Base-by-base conservation (phyloP, 2,329 filamentous ascomycete species). In the Aspergillus aculeatus region DNA sequence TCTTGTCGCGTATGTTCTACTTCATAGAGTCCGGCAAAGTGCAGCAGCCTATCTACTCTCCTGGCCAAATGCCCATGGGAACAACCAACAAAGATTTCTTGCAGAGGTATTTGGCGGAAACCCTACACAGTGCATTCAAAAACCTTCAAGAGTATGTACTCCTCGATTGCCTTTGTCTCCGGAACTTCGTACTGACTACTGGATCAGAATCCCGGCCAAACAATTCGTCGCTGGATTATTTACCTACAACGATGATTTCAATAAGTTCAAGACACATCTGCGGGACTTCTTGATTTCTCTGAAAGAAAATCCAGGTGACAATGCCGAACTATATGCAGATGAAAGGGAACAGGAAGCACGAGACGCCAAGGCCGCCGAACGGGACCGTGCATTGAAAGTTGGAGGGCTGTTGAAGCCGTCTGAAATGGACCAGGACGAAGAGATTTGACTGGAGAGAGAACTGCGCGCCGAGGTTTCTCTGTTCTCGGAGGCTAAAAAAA, bases 241-340 rank as follows among this genome's bases (percentile, higher is more conserved):
- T 77, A 85, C 88, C 6, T 85, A 91, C 67, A 98, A 96, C 75
- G 90, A 89, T 58, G 90, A 96, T 71, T 88, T 96, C 66, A 90
- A 91, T 73, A 92, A 92, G 75, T 99, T 99, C 88, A 96, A 96
- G 75, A 86, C 96, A 57, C 92, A 96, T 71, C 82, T 99, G 55
- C 92, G 95, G 66, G 95, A 99, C 78, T 99, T 99, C 85, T 81
- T 99, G 67, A 96, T 99, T 70, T 96, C 93, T 23, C 83, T 99
- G 68, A 96, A 97, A 80, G 96, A 99, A 78, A 99, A 98, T 71
- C 88, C 92, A 0, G 95, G 91, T 55, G 95, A 99, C 78, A 97
- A 98, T 69, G 87, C 94, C 1, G 95, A 99, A 73, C 84, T 99
- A 10, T 99, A 90, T 77, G 87, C 90, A 4, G 93, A 96, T 60